These are phyloP conservation scores for Penicillium canariense DNA, from an alignment of 495 filamentous ascomycete genomes.

Conservation along the genomic window DNA sequence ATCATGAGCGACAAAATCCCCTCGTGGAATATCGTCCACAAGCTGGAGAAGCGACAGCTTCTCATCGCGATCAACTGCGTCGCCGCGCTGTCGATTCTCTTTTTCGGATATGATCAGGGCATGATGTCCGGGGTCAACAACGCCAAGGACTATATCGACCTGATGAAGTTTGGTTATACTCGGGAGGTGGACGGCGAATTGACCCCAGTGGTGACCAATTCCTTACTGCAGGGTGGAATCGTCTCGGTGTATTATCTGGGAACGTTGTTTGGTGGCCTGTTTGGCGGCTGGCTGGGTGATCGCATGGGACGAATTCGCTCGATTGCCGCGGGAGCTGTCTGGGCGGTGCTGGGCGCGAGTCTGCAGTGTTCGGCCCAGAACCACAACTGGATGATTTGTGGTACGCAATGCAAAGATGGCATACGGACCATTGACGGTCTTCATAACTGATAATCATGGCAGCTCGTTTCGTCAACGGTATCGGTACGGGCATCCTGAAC, in stretches of 20 bases:
- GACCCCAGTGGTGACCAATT: conserved; percentile 56
- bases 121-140: conserved; percentile 77
- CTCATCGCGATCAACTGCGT: conserved; percentile 64
- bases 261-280: conserved; percentile 57
- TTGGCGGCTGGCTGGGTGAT: conserved; percentile 62
- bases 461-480: conserved; percentile 64
- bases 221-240: conserved; percentile 66
- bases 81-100: conserved; percentile 59
- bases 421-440: background rate
- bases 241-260: conserved; percentile 71
- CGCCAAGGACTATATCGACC: conserved; percentile 59
- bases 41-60: conserved; percentile 59
- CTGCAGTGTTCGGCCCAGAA: conserved; percentile 64
- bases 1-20: conserved; percentile 48
- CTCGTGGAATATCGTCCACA: conserved; percentile 58
- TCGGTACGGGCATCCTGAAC: conserved; percentile 72
- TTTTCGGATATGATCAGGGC: conserved; percentile 67
- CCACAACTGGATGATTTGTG: conserved; percentile 68
- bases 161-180: conserved; percentile 65
- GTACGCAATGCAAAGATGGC: conserved; percentile 20
- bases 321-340: conserved; percentile 54
- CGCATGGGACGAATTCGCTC: conserved; percentile 60
- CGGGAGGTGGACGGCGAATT: conserved; percentile 43
- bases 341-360: conserved; percentile 57
- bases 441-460: background rate